These are phyloP conservation scores for Pythium pectinolyticum DNA, from an alignment of 352 stramenopile genomes.

Conservation along the genomic window DNA sequence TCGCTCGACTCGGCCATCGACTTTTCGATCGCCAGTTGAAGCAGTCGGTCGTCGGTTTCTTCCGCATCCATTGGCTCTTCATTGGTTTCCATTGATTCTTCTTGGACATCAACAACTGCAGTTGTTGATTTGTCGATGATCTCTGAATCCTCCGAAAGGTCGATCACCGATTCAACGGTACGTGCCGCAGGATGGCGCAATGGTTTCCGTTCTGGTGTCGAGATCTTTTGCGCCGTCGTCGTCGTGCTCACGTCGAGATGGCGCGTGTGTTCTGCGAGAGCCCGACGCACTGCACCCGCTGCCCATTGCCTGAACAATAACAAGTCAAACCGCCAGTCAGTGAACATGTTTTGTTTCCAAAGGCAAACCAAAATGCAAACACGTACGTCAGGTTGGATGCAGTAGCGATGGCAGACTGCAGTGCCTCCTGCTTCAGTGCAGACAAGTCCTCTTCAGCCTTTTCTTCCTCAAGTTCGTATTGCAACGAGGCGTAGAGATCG, in stretches of 20 bases:
- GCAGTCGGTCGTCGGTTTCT: conserved; percentile 17
- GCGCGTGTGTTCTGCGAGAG: conserved; percentile 61
- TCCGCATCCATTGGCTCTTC: neutral
- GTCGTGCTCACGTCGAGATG: conserved; percentile 17
- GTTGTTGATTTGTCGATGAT: neutral
- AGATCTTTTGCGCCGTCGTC: neutral
- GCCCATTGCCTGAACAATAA: conserved; percentile 67
- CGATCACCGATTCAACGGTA: neutral
- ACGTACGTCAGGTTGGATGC: conserved; percentile 82
- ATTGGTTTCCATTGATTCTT: neutral
- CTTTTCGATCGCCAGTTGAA: conserved; percentile 27
- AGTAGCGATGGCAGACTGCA: conserved; percentile 75
- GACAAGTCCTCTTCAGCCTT: conserved; percentile 68
- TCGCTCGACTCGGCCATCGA: conserved; percentile 18
- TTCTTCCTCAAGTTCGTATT: conserved; percentile 69
- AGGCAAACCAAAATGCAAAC: neutral
- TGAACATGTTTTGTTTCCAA: too few species aligned
- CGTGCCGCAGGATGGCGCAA: neutral
- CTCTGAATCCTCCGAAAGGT: conserved; percentile 11
- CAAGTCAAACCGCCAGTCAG: neutral
- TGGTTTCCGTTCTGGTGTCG: neutral
- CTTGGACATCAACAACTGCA: neutral
- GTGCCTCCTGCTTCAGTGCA: conserved; percentile 59
- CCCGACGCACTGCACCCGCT: conserved; percentile 70
- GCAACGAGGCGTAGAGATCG: conserved; percentile 50